Conservation (phyloP, 2,329 filamentous ascomycete species). For the Colletotrichum higginsianum region DNA sequence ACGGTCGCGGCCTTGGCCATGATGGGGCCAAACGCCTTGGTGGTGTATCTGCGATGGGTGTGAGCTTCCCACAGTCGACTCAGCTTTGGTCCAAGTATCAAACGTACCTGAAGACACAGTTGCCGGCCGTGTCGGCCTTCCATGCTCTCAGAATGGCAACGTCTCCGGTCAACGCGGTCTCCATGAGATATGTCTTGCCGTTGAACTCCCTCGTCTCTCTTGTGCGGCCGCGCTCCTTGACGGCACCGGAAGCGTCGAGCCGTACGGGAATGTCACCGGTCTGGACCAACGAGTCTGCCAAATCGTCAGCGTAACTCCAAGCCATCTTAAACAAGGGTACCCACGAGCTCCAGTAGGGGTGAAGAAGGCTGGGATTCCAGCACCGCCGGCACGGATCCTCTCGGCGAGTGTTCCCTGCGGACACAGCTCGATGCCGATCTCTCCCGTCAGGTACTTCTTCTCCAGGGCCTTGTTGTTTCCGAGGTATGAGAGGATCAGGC, state of each 20-base stretch:
- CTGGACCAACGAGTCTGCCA: constrained; percentile 73
- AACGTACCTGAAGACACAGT: constrained; percentile 80
- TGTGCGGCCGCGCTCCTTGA: constrained; percentile 75
- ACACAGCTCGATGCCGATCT: constrained; percentile 82
- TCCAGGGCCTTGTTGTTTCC: constrained; percentile 85
- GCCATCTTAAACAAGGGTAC: constrained; percentile 45
- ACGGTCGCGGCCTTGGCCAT: constrained; percentile 86
- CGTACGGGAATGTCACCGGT: constrained; percentile 77
- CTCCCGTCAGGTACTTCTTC: constrained; percentile 80
- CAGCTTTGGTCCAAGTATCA: background rate
- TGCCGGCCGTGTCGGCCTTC: constrained; percentile 83
- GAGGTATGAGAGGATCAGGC: constrained; percentile 82
- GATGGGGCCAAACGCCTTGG: constrained; percentile 80
- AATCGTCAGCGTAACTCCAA: constrained; percentile 3
- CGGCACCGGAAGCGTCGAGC: constrained; percentile 70
- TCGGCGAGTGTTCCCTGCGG: constrained; percentile 84
- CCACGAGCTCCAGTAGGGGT: constrained; percentile 80
- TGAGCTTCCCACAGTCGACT: background rate
- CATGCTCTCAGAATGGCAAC: constrained; percentile 83
- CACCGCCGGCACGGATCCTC: constrained; percentile 79
- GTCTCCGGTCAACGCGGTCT: constrained; percentile 82
- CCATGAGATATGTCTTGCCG: constrained; percentile 82
- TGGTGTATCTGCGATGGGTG: constrained; percentile 69
- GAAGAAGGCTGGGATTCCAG: constrained; percentile 85
- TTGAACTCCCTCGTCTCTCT: constrained; percentile 82